Conservation (phyloP, 2,329 filamentous ascomycete genomes). For the Talaromyces atroroseus region DNA sequence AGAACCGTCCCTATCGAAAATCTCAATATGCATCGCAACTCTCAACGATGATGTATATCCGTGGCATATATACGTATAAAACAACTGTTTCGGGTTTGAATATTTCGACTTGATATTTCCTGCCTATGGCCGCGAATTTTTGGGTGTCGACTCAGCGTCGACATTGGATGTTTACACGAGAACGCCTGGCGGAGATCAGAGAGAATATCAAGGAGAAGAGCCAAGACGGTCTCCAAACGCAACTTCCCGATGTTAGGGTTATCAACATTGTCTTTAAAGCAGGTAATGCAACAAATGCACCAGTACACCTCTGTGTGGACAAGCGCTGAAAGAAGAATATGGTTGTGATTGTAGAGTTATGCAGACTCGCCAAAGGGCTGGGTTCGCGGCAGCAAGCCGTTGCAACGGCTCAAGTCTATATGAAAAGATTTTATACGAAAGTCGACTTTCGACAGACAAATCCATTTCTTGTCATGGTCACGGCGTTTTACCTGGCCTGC, state of each 20-base stretch:
- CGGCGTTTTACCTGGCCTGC: constrained; percentile 87
- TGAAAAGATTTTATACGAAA: constrained; percentile 87
- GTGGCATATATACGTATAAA: constrained; percentile 16
- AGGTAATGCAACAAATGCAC: constrained; percentile 52
- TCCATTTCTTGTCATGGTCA: constrained; percentile 87
- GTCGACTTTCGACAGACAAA: constrained; percentile 91
- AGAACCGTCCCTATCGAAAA: constrained; percentile 42
- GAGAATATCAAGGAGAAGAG: constrained; percentile 73
- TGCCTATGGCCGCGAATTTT: constrained; percentile 82
- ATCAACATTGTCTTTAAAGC: constrained; percentile 89
- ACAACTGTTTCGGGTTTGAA: neutral
- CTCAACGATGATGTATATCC: constrained; percentile 23
- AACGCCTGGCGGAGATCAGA: constrained; percentile 69
- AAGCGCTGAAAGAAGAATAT: neutral
- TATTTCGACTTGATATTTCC: neutral
- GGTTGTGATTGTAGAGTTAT: constrained; percentile 53
- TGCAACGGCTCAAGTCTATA: constrained; percentile 89
- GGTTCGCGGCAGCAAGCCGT: constrained; percentile 77
- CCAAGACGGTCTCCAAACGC: constrained; percentile 67
- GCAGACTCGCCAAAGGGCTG: constrained; percentile 64
- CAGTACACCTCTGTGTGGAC: neutral
- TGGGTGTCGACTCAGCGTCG: constrained; percentile 91
- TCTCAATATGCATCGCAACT: constrained; percentile 13
- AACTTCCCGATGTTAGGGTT: constrained; percentile 73
- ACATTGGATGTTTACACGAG: constrained; percentile 84